Evolutionary conservation across 108 stramenopile species (phyloP).

Genomic region (Conticribra guillardii): DNA sequence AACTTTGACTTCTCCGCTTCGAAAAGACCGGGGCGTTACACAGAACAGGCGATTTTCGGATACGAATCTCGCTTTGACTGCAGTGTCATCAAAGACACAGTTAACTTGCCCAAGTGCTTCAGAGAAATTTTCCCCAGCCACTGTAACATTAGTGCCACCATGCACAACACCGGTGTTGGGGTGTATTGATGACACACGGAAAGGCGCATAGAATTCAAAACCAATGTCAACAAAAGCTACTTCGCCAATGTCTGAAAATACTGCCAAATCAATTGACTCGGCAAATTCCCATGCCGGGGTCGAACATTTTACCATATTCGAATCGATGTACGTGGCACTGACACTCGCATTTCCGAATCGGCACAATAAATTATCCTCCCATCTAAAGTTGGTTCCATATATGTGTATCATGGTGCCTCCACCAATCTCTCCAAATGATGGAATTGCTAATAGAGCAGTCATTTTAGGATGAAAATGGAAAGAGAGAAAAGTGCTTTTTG

Average conservation of each 20-base stretch:
- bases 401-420: slow-evolving; percentile 28
- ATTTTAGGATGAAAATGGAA: slow-evolving; percentile 27
- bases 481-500: slow-evolving; percentile 2
- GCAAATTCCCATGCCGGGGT: slow-evolving; percentile 18
- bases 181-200: slow-evolving; percentile 19
- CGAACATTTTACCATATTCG: slow-evolving; percentile 35
- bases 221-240: slow-evolving; percentile 18
- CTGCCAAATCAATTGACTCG: slow-evolving; percentile 16
- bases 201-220: slow-evolving; percentile 34
- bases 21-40: slow-evolving; percentile 12
- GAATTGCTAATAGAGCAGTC: slow-evolving; percentile 23
- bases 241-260: slow-evolving; percentile 24
- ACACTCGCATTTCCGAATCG: slow-evolving; percentile 24
- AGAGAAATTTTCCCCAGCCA: slow-evolving; percentile 28
- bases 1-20: slow-evolving; percentile 13
- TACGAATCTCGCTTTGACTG: slow-evolving; percentile 14
- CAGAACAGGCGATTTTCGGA: slow-evolving; percentile 22
- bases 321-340: slow-evolving; percentile 16
- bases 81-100: slow-evolving; percentile 20
- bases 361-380: slow-evolving; percentile 25
- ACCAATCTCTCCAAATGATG: slow-evolving; percentile 26
- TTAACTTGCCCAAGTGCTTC: slow-evolving; percentile 19
- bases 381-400: slow-evolving; percentile 39
- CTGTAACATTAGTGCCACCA: slow-evolving; percentile 34
- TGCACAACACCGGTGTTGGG: slow-evolving; percentile 27